Evolutionary conservation across 2,329 filamentous ascomycete genomes (phyloP), one percentile per base, ranked within the genome.

Genomic region (Verticillium longisporum): DNA sequence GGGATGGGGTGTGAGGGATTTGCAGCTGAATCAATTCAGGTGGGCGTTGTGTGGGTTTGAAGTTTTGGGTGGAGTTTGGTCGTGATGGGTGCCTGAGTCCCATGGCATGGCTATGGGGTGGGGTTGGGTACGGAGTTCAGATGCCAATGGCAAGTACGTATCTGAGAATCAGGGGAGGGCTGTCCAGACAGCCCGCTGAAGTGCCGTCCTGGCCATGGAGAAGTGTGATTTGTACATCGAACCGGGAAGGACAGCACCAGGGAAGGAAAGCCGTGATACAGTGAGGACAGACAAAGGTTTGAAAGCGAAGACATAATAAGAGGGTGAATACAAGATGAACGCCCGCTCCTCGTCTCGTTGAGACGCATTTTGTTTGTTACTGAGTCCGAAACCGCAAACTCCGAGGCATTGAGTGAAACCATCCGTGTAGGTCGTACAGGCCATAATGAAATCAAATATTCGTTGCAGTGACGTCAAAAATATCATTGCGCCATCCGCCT

Each of bases 401-500:
- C 45, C 45, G 21, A 50, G 26, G 7, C 45, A 50, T 11, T 18
- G 18, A 18, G 45, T 18, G n/a, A 21, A 18, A 13, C 45, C 45
- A 18, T 26, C n/a, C 45, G n/a, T 50, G 18, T 50, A 14, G 26
- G 45, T 26, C 45, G n/a, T 50, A 18, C 21, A 50, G 21, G 7
- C n/a, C 45, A n/a, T 9, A 13, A 10, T 21, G 9, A 50, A 26
- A 21, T 60, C 36, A 65, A 32, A 64, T 18, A 18, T 62, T 59
- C 15, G 62, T 68, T n/a, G 77, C 75, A 36, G 71, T 70, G 11
- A 81, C 73, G 65, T 85, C 80, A 68, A 97, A 96, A n/a, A 96
- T 88, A 56, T 86, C 87, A 72, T 96, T 97, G 67, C 89, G 83
- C 92, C 92, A 97, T 0, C 89, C 90, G 15, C 83, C 86, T 56